Evolutionary conservation across 306 rosid species (phyloP), one percentile per base, ranked within the genome.

Genomic region (Ammopiptanthus mongolicus): DNA sequence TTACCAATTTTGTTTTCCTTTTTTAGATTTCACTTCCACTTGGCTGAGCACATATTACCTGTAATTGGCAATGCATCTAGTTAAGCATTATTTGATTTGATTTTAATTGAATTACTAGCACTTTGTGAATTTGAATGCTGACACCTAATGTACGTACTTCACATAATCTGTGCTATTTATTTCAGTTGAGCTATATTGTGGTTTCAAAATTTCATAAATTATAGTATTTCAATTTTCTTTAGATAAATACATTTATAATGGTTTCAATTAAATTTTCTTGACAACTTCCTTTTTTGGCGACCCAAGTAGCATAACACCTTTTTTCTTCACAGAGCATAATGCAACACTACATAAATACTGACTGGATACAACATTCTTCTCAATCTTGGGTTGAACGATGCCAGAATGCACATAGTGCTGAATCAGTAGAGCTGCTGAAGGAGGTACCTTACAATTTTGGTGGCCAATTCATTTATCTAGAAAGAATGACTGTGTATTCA

Each of bases 391-490:
- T 59, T 41, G 87, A 80, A 19, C 80, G 80, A 59, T 89, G 97
- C 71, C 84, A 80, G 76, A 88, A 83, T 78, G 91, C 92, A 15
- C 66, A 77, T 60, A 89, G 86, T 76, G 98, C 98, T 67, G 96
- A 88, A 80, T 76, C 52, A 5, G 17, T 93, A 80, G 98, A 93
- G 82, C 64, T 83, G 68, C 88, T 89, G 69, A 90, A 80, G 78
- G 97, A 93, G 98, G 97, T 91, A 87, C 2, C 18, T 59, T 17
- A 37, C 73, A 84, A 62, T 57, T 76, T 76, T 78, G 46, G 52
- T 58, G 21, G 50, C 76, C 6, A 36, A 51, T 70, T 65, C 23
- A 47, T 55, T 18, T 55, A 62, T 33, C n/a, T 57, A 48, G 41
- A 61, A 14, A 50, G 31, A 42, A 71, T 12, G 62, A 56, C 15